phyloP scores from a whole-genome alignment of 1,139 yeast species.

The Pichia norvegensis region DNA sequence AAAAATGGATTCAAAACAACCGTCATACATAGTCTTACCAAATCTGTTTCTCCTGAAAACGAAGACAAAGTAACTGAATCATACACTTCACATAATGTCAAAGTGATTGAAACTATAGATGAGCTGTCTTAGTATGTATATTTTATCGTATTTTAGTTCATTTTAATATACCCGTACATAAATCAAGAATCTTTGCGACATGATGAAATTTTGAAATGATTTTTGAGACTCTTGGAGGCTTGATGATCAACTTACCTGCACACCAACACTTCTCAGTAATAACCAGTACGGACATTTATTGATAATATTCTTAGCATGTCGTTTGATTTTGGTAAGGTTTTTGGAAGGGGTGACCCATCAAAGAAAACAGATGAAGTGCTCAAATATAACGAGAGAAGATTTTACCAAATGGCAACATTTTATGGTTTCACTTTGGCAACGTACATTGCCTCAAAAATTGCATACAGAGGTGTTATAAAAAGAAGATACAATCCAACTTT shows the following conservation, averaged over 20 bases:
- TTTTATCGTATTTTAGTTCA: no score
- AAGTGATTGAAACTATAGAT: constrained; percentile 9
- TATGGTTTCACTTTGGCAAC: constrained; percentile 68
- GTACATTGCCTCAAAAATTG: constrained; percentile 62
- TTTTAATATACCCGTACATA: no score
- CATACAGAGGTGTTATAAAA: constrained; percentile 64
- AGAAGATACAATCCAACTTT: constrained; percentile 69
- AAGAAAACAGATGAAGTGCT: constrained; percentile 26
- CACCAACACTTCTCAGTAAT: no score
- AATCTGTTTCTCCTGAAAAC: constrained; percentile 37
- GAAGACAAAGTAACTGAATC: constrained; percentile 16
- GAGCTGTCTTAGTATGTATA: background rate
- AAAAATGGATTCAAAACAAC: constrained; percentile 53
- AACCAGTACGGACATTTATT: no score
- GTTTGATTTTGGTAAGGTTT: constrained; percentile 22
- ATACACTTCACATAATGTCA: constrained; percentile 19
- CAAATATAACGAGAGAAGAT: constrained; percentile 45
- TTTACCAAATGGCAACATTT: constrained; percentile 64
- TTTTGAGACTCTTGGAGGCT: no score
- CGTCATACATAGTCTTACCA: constrained; percentile 50
- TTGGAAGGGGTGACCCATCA: constrained; percentile 23
- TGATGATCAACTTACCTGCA: no score
- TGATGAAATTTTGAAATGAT: no score
- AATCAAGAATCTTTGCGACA: no score
- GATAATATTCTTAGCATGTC: constrained; percentile 9